Evolutionary conservation across 768 basidiomycete species (phyloP).

Genomic region (Collybia sp.): DNA sequence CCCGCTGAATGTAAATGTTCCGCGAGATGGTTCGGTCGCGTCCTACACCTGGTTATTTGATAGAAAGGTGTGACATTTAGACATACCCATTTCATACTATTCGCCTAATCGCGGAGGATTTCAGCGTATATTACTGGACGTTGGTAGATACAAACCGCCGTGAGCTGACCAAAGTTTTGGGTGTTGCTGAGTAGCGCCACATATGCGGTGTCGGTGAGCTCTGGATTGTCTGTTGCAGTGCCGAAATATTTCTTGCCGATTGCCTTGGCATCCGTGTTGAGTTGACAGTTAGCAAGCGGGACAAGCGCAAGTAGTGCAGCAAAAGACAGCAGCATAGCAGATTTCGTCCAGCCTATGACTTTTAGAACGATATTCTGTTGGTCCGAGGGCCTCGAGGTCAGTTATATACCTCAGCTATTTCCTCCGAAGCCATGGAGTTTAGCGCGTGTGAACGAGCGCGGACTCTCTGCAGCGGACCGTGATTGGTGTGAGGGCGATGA

Average conservation of each 20-base stretch:
- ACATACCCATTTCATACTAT: constrained; percentile 54
- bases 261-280: constrained; percentile 40
- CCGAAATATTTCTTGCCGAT: constrained; percentile 45
- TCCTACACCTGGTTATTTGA: constrained; percentile 24
- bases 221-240: constrained; percentile 42
- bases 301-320: constrained; percentile 18
- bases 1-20: constrained; percentile 38
- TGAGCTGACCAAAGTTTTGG: constrained; percentile 39
- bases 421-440: too few relatives aligned
- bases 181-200: constrained; percentile 31
- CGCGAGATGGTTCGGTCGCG: constrained; percentile 46
- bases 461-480: too few relatives aligned
- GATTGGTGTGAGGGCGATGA: too few relatives aligned
- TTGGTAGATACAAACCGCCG: constrained; percentile 24
- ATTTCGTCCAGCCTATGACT: too few relatives aligned
- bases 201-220: constrained; percentile 39
- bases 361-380: too few relatives aligned
- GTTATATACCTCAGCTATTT: too few relatives aligned
- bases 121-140: neutral
- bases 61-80: neutral
- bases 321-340: constrained; percentile 10
- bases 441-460: too few relatives aligned
- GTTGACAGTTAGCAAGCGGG: constrained; percentile 17
- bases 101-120: constrained; percentile 18
- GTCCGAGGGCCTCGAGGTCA: too few relatives aligned